Evolutionary conservation across 495 filamentous ascomycete species (phyloP).

Genomic region (Elasticomyces elasticus): DNA sequence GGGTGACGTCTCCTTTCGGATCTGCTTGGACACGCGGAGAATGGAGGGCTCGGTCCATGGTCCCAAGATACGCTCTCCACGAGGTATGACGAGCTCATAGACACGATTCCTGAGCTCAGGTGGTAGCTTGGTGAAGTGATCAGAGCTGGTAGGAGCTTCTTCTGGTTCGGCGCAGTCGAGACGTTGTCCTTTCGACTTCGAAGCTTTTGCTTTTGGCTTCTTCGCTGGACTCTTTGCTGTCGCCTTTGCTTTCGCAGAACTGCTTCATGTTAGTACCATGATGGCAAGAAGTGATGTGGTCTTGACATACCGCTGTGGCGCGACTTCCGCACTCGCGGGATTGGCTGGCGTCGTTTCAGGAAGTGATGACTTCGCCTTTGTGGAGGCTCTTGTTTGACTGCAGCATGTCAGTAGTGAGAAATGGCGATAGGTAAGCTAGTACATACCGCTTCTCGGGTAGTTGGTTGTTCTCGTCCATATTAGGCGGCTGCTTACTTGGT

Average conservation of each 20-base stretch:
- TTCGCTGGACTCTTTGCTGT: background rate
- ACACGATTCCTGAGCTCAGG: background rate
- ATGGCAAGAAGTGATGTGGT: background rate
- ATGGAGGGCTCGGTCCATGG: background rate
- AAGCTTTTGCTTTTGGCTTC: background rate
- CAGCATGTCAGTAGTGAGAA: background rate
- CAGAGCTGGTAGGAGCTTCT: background rate
- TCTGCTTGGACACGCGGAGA: background rate
- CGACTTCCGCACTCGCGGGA: too few relatives aligned
- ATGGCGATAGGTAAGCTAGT: background rate
- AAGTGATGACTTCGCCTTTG: too few relatives aligned
- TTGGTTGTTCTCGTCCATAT: background rate
- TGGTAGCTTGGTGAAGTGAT: background rate
- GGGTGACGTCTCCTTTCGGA: background rate
- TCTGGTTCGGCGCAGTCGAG: background rate
- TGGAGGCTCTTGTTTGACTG: background rate
- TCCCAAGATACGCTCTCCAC: background rate
- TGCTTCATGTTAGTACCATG: background rate
- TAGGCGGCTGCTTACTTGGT: too few relatives aligned
- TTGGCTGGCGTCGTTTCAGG: too few relatives aligned
- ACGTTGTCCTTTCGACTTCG: background rate
- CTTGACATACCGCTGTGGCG: background rate
- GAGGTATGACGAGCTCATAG: background rate
- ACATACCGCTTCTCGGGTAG: background rate
- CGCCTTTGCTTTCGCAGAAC: background rate